Evolutionary conservation across 805 yeast species (phyloP), one percentile per base, ranked within the genome.

Genomic region (Isabelozyma pseudorhagii): DNA sequence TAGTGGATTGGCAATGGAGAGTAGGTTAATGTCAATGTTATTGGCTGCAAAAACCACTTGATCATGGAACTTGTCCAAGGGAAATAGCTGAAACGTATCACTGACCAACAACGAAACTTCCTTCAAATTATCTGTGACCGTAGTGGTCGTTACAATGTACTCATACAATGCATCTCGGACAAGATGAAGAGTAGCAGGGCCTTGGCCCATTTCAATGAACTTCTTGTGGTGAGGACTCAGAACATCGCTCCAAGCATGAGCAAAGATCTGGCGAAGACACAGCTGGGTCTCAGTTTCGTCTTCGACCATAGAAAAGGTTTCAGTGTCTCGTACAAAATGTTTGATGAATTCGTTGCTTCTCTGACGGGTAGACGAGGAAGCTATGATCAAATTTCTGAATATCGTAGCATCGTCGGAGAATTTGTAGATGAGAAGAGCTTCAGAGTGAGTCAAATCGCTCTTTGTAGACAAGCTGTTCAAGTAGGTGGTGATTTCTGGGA

Each of bases 1-100:
- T 44, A 82, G 57, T 1, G 81, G 73, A 54, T 80, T 81, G 0
- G 81, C 77, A 25, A 80, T 57, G 0, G 84, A 59, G 17, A 81
- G 51, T 40, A 71, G 62, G 11, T 59, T 47, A 3, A 46, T 44
- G n/a, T 54, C 43, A 13, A 61, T 36, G n/a, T 45, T 43, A 13
- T 46, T 18, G 13, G 57, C 15, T 3, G 66, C 58, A 0, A 31
- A 27, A 9, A 27, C 18, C 18, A 68, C 46, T 7, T 34, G 42
- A 3, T 59, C 57, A 0, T 59, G 54, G 1, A 82, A 59, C n/a
- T 61, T 59, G 0, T 62, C 51, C 3, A 60, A 34, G 6, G 69
- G 62, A 11, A 63, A 29, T 11, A 49, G 25, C 3, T 25, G 46
- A 3, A 18, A 40, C 14, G 42, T 27, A 5, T 18, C 28, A 40